Conservation (phyloP, 257 asterid genomes). For the Solanum infundibuliforme region DNA sequence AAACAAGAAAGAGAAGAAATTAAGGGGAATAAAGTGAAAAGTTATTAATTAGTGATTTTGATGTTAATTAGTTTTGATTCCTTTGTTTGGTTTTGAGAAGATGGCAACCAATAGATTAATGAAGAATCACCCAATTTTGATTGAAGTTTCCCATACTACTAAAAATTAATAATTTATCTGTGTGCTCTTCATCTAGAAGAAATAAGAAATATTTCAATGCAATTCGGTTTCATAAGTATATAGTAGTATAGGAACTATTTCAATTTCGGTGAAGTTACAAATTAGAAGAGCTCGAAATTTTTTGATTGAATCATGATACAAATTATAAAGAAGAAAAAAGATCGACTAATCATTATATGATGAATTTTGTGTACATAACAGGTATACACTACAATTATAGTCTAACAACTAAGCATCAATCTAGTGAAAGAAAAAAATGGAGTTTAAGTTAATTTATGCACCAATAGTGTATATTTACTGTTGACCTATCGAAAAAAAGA, state of each 20-base stretch:
- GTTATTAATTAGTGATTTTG: slow-evolving; percentile 16
- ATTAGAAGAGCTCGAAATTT: no score
- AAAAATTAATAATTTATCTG: background rate
- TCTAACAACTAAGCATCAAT: background rate
- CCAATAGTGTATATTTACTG: background rate
- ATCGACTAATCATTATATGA: no score
- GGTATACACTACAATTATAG: background rate
- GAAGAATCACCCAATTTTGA: slow-evolving; percentile 16
- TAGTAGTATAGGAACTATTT: no score
- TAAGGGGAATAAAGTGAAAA: background rate
- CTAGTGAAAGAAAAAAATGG: background rate
- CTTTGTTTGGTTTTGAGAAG: slow-evolving; percentile 10
- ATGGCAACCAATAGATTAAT: slow-evolving; percentile 13
- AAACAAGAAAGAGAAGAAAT: background rate
- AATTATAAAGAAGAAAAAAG: no score
- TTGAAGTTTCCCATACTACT: background rate
- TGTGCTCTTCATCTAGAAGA: background rate
- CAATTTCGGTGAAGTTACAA: no score
- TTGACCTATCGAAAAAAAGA: background rate
- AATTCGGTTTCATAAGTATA: no score
- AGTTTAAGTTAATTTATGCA: background rate
- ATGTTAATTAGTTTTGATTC: slow-evolving; percentile 16
- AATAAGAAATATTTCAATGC: no score
- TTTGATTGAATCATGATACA: no score
- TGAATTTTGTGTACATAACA: no score